Evolutionary conservation across 768 basidiomycete genomes (phyloP), one percentile per base, ranked within the genome.

Genomic region (Lactarius evosmus): DNA sequence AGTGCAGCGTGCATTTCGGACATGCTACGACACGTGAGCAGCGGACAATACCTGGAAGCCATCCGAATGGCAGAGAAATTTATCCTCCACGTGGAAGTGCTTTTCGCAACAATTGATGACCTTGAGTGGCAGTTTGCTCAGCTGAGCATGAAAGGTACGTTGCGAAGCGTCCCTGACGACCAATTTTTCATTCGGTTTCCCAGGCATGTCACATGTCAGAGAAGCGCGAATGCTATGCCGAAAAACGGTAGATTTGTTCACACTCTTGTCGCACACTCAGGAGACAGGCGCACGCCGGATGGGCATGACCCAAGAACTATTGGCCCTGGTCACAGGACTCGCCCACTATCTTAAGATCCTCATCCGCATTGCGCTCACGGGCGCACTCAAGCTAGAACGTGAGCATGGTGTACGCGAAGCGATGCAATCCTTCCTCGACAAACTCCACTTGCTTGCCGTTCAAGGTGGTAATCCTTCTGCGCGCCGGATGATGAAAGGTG

Each of bases 341-440:
- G 97, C 97, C 6, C 97, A 99, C 76, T 98, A 99, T 76, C 87
- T 99, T 73, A 99, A 99, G 80, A 98, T 99, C 76, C 86, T 99
- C 59, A 99, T 99, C 67, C 90, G 97, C 56, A 98, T 99, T 66
- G 95, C 97, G 3, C 80, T 99, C 52, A 98, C 97, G 0, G 95
- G 95, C 7, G 93, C 95, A 5, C 82, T 99, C 65, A 98, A 94
- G 77, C 82, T 99, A 34, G 97, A 99, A 76, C 82, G 95, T 62
- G 97, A 99, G 71, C 85, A 92, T 71, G 83, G 83, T 62, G 85
- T 91, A 53, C 80, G 83, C 49, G 88, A 89, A 62, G 94, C 95
- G 1, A 91, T 98, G 83, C 78, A 86, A 6, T 87, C 85, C 32
- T 97, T 97, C 78, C 83, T 99, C 65, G 93, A 95, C 71, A 91